Percentiles rank a stretch among this genome's conserved stretches.
Evolutionary conservation across 371 early-diverging fungal species (phyloP).

Genomic region (Mortierella sp.): DNA sequence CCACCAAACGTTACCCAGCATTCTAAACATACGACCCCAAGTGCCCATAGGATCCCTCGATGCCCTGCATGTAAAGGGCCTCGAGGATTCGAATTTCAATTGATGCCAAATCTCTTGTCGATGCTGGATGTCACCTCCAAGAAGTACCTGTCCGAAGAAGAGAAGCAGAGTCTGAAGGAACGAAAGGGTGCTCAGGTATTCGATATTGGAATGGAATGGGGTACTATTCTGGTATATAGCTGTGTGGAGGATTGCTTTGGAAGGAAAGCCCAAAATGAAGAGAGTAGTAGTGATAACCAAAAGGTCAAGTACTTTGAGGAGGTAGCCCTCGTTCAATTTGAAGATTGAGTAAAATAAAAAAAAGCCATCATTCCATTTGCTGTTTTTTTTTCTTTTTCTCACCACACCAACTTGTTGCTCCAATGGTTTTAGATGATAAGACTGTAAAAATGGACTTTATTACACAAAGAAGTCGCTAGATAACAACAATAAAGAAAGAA

Average conservation of each 20-base stretch:
- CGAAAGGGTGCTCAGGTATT: conserved; percentile 65
- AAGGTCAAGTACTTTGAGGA: conserved; percentile 73
- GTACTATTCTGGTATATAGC: conserved; percentile 87
- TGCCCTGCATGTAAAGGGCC: conserved; percentile 80
- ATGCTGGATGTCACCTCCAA: conserved; percentile 68
- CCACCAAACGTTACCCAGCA: conserved; percentile 38
- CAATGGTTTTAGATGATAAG: too few relatives aligned
- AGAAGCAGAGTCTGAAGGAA: conserved; percentile 34
- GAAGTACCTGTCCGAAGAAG: conserved; percentile 41
- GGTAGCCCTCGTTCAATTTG: conserved; percentile 75
- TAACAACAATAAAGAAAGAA: too few relatives aligned
- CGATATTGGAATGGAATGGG: conserved; percentile 93
- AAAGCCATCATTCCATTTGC: not conserved
- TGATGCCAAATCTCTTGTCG: conserved; percentile 90
- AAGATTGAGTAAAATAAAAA: conserved; percentile 46
- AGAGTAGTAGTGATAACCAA: conserved; percentile 21
- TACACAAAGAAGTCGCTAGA: too few relatives aligned
- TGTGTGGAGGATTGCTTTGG: conserved; percentile 84
- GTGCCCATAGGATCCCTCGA: conserved; percentile 56
- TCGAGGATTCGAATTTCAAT: conserved; percentile 92
- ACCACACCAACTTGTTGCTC: too few relatives aligned
- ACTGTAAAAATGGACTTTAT: too few relatives aligned
- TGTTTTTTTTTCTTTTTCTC: too few relatives aligned
- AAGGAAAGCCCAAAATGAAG: conserved; percentile 13
- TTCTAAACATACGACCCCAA: conserved; percentile 44